Base-by-base conservation (phyloP, 2,329 filamentous ascomycete species). In the Trichoderma polysporum region DNA sequence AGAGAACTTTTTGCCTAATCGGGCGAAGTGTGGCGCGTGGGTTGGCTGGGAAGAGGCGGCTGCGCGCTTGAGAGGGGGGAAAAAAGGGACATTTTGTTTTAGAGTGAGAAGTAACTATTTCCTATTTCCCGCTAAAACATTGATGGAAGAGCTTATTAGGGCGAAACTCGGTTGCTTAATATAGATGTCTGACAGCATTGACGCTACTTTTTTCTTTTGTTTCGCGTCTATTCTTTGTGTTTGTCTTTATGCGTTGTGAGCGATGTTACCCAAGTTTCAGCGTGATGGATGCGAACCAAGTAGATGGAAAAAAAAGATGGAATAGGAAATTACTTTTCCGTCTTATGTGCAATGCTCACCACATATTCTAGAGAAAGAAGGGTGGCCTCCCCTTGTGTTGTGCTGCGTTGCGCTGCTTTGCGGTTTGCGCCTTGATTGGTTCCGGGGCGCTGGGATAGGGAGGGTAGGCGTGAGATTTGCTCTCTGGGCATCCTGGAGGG, bases 381-480 rank as follows among this genome's bases (percentile, higher is more conserved):
- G 35, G n/a, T n/a, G 35, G 54, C 35, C 22, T 37, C 22, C n/a
- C 35, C 12, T 41, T 39, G 53, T 35, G 19, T n/a, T 19, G 50
- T 27, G 29, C 3, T 39, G 17, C 17, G 25, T 41, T 41, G 54
- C 25, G 52, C 25, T 19, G 22, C 19, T 58, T 19, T 4, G 17
- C 39, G 25, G 22, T 31, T 58, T 45, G 37, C 56, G 57, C 37
- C n/a, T 47, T 56, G 60, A 64, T 62, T 62, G 59, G 60, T 56
- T 54, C 50, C 60, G 37, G n/a, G 37, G n/a, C 39, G 27, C 50
- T 64, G 50, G 60, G 50, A 35, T 54, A 56, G 37, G 50, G 60
- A 64, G 60, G 60, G 50, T 54, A 64, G 49, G 50, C 50, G 60
- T 56, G 50, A 64, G 60, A 64, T 64, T 54, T 35, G 35, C 37